A percentile compares a stretch with the other conserved stretches of the same genome.
Conservation (phyloP, 176 grass and related monocot species). For the Tillandsia leiboldiana region DNA sequence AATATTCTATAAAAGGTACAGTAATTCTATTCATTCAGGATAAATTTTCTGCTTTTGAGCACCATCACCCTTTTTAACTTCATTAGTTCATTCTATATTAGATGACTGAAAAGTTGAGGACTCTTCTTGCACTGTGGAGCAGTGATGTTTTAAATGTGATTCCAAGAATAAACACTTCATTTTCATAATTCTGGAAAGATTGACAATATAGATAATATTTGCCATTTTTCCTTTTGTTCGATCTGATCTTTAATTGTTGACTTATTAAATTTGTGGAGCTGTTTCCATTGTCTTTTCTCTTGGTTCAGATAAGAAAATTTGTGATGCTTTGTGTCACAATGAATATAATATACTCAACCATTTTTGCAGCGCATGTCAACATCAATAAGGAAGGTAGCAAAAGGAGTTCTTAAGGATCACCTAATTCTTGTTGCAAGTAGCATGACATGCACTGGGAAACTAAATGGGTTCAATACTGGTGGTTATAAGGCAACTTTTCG, state of each 20-base stretch:
- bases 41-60: no score
- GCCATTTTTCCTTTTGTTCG: neutral
- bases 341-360: neutral
- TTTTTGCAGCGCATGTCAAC: slow-evolving; percentile 64
- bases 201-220: neutral
- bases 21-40: no score
- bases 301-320: neutral
- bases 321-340: neutral
- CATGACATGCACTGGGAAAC: slow-evolving; percentile 76
- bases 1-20: no score
- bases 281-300: neutral
- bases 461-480: slow-evolving; percentile 76
- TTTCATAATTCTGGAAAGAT: neutral
- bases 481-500: slow-evolving; percentile 76
- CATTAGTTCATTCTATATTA: neutral
- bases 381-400: slow-evolving; percentile 57
- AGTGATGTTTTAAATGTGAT: no score
- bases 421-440: slow-evolving; percentile 80
- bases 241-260: neutral
- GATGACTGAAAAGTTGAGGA: no score
- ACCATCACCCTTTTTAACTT: no score
- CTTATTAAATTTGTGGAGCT: neutral
- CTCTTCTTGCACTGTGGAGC: no score
- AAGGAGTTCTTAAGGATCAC: slow-evolving; percentile 81
- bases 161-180: neutral